Evolutionary conservation across 2,329 filamentous ascomycete species (phyloP).

Genomic region (Seiridium cupressi): DNA sequence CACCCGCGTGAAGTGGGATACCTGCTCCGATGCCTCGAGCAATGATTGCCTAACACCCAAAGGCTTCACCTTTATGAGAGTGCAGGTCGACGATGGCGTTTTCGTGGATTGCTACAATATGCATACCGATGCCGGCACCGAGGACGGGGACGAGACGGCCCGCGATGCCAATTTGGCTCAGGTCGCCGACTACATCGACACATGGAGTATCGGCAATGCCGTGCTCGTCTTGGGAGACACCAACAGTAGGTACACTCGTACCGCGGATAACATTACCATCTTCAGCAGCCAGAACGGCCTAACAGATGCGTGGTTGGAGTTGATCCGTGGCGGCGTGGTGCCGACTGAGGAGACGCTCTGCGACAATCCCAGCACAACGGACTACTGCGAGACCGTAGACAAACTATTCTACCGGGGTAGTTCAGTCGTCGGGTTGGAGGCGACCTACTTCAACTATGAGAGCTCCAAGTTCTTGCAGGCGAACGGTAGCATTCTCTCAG

Average conservation of each 20-base stretch:
- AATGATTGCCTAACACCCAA: constrained; percentile 67
- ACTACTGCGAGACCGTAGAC: constrained; percentile 64
- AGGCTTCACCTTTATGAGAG: constrained; percentile 67
- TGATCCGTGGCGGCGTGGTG: constrained; percentile 44
- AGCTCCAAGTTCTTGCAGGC: constrained; percentile 54
- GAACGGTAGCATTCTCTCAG: constrained; percentile 56
- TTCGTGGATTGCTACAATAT: constrained; percentile 66
- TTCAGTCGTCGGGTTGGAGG: constrained; percentile 41
- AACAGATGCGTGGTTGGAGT: constrained; percentile 59
- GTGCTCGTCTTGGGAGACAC: constrained; percentile 65
- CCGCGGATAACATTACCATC: constrained; percentile 48
- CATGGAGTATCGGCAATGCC: constrained; percentile 56
- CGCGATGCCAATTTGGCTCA: constrained; percentile 60
- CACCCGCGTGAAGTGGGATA: constrained; percentile 56
- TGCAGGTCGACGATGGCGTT: constrained; percentile 48
- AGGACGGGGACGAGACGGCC: constrained; percentile 49
- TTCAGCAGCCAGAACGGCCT: constrained; percentile 51
- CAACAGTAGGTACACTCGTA: constrained; percentile 62
- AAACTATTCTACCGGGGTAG: constrained; percentile 62
- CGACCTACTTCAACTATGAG: constrained; percentile 54
- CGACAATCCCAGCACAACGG: constrained; percentile 52
- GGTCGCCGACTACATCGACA: constrained; percentile 55
- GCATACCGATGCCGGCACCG: constrained; percentile 62
- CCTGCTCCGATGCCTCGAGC: constrained; percentile 53
- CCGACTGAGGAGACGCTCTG: constrained; percentile 49